A percentile compares a stretch with the other conserved stretches of the same genome.
Evolutionary conservation across 345 rosid genomes (phyloP).

Genomic region (Geranium brycei): DNA sequence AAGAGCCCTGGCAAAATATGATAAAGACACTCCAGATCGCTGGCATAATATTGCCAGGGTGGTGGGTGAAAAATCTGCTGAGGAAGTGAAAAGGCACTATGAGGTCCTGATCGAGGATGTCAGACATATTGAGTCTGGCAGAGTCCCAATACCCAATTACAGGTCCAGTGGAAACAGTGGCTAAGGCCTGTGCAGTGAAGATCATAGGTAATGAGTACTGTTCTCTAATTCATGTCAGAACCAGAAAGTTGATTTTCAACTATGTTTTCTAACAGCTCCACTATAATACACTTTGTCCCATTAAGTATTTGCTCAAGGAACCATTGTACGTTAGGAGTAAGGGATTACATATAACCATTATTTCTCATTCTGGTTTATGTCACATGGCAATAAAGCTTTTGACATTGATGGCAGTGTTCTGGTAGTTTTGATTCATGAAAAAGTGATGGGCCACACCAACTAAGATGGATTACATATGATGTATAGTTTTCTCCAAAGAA

Average conservation of each 20-base stretch:
- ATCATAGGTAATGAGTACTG: neutral
- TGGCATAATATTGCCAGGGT: slow-evolving; percentile 82
- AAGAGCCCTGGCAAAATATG: slow-evolving; percentile 56
- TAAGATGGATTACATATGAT: neutral
- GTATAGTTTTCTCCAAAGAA: neutral
- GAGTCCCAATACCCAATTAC: slow-evolving; percentile 58
- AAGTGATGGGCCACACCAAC: neutral
- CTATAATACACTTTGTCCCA: neutral
- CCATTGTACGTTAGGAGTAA: neutral
- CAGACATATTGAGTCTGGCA: slow-evolving; percentile 67
- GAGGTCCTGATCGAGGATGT: slow-evolving; percentile 63
- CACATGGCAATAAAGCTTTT: neutral
- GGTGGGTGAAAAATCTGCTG: slow-evolving; percentile 61
- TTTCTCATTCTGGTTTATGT: neutral
- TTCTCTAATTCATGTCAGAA: neutral
- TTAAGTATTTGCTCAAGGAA: neutral
- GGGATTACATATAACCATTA: no score
- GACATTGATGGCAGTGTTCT: neutral
- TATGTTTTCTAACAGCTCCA: neutral
- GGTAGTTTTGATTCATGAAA: neutral
- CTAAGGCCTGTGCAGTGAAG: neutral
- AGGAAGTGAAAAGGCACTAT: slow-evolving; percentile 65
- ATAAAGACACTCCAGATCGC: slow-evolving; percentile 79
- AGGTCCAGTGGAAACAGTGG: slow-evolving; percentile 4
- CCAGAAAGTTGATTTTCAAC: neutral